Percentiles rank a stretch among this genome's conserved stretches.
These are phyloP conservation scores for Neopestalotiopsis sp. DNA, from an alignment of 2,329 filamentous ascomycete genomes.

Conservation along the genomic window DNA sequence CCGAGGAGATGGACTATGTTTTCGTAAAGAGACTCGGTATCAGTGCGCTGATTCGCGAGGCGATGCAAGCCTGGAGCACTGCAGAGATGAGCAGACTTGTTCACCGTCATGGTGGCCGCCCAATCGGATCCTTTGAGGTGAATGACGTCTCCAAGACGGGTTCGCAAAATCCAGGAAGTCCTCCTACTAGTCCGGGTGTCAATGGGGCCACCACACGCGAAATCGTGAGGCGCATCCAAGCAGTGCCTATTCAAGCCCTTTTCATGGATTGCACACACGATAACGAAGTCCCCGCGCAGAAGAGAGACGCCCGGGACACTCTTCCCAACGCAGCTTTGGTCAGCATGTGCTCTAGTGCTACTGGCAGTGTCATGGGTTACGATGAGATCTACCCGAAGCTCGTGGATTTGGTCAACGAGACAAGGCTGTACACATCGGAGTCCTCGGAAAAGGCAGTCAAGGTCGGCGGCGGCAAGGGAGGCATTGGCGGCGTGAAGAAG, in stretches of 20 bases:
- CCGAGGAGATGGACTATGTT: constrained; percentile 93
- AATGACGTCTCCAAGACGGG: constrained; percentile 78
- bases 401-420: constrained; percentile 93
- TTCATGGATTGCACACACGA: constrained; percentile 99
- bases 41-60: constrained; percentile 90
- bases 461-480: constrained; percentile 73
- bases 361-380: constrained; percentile 96
- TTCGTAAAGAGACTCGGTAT: constrained; percentile 94
- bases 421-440: constrained; percentile 77
- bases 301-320: constrained; percentile 91
- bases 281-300: constrained; percentile 95
- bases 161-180: constrained; percentile 39
- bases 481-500: constrained; percentile 90
- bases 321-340: constrained; percentile 93
- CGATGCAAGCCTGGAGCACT: constrained; percentile 98
- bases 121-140: constrained; percentile 97
- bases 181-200: constrained; percentile 32
- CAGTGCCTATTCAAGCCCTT: constrained; percentile 87
- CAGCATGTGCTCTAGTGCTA: constrained; percentile 93
- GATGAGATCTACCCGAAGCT: constrained; percentile 94
- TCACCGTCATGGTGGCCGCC: constrained; percentile 89
- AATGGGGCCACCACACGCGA: constrained; percentile 54
- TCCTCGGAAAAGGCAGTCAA: constrained; percentile 70
- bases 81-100: constrained; percentile 90
- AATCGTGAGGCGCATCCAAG: constrained; percentile 79